phyloP scores from a whole-genome alignment of 129 eudicot genomes.

The Artemisia tridentata region DNA sequence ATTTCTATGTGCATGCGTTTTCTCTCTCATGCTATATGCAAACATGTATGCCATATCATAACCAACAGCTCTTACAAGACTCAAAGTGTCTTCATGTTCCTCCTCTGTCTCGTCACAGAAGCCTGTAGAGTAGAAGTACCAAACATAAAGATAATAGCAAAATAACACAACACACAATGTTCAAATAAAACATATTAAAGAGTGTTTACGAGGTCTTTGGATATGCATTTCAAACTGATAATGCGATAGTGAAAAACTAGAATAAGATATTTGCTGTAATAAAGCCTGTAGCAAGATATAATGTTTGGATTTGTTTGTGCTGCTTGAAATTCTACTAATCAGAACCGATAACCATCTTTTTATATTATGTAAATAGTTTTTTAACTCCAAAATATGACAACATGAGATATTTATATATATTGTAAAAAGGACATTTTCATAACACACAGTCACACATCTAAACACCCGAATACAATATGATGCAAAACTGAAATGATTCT shows the following conservation, averaged over 20 bases:
- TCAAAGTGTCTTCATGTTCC: conserved; percentile 78
- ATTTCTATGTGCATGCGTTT: conserved; percentile 96
- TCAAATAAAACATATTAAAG: not conserved
- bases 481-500: conserved; percentile 19
- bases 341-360: too few species aligned
- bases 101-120: conserved; percentile 97
- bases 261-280: conserved; percentile 3
- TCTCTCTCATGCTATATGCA: conserved; percentile 99
- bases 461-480: conserved; percentile 1
- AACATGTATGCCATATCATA: conserved; percentile 99
- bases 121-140: conserved; percentile 45
- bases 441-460: not conserved
- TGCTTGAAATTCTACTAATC: too few species aligned
- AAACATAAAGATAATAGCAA: conserved; percentile 9
- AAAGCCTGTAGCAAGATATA: not conserved
- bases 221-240: not conserved
- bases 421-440: not conserved
- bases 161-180: not conserved
- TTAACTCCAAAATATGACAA: too few species aligned
- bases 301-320: not conserved
- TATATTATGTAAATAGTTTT: too few species aligned
- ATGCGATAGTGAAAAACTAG: not conserved
- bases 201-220: not conserved
- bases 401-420: too few species aligned
- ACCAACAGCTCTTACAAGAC: conserved; percentile 68